Evolutionary conservation across 441 rosid genomes (phyloP), one percentile per base, ranked within the genome.

Genomic region (Flueggea neowawraea): DNA sequence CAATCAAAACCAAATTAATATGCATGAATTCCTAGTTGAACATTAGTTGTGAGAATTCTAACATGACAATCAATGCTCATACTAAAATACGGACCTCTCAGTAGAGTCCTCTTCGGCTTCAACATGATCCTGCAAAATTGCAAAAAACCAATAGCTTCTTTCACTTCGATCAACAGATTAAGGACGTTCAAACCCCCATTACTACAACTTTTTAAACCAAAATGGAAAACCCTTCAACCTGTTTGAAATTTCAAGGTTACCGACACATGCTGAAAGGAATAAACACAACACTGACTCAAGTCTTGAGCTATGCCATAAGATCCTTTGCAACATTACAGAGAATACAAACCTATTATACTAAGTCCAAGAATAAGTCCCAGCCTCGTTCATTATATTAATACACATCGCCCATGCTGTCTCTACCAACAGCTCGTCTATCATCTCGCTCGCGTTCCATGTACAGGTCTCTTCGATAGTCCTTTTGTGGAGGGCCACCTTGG

Each of bases 371-470:
- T 55, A 58, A 8, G n/a, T 45, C 68, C 56, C 16, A 51, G 57
- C 36, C 10, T 31, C 45, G 9, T 28, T 8, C 41, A 36, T 7
- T 7, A 49, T 16, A 47, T 76, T 76, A 84, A 76, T 73, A 89
- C 44, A 80, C 69, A 54, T 75, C 78, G 54, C 88, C 84, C 51
- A 86, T 72, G 59, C 96, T 69, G 69, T 75, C 87, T 55, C 87
- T 73, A 6, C 81, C 88, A 48, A 78, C 57, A 4, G 74, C 78
- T 39, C 82, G 84, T 33, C 75, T 73, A 61, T 81, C 90, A 3
- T 84, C 91, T 52, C 86, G 75, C 55, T 81, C 87, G 16, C 86
- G 72, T 5, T 79, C 91, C 69, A 84, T 47, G 63, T 77, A 78
- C 65, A 75, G 52, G 32, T 87, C 92, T 32, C 82, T 86, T 10